A percentile compares a stretch with the other conserved stretches of the same genome.
phyloP scores from a whole-genome alignment of 192 early-diverging fungal genomes.

The Ambispora gerdemannii region DNA sequence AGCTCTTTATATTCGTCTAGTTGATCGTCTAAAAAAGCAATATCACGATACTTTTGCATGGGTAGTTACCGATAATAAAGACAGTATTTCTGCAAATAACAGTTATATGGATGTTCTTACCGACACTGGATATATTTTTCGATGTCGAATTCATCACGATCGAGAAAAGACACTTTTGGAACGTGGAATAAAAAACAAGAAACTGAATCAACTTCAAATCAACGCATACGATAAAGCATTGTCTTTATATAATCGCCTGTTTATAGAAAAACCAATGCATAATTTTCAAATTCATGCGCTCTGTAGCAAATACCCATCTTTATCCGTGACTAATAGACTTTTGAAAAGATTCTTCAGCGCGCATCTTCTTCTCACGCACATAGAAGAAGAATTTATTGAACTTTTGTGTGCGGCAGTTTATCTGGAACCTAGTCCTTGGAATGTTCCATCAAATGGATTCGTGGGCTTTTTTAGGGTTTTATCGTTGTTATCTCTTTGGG shows the following conservation, averaged over 20 bases:
- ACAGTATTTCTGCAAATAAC: slow-evolving; percentile 46
- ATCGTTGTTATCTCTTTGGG: slow-evolving; percentile 66
- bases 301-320: slow-evolving; percentile 70
- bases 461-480: slow-evolving; percentile 77
- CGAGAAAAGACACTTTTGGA: slow-evolving; percentile 65
- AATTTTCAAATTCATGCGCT: slow-evolving; percentile 68
- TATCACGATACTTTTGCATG: slow-evolving; percentile 35
- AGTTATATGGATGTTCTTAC: slow-evolving; percentile 71
- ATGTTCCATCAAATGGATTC: slow-evolving; percentile 60
- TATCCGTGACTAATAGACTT: slow-evolving; percentile 78
- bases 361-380: slow-evolving; percentile 70
- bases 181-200: slow-evolving; percentile 49
- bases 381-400: slow-evolving; percentile 79
- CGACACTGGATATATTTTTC: slow-evolving; percentile 71
- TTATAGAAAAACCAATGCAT: slow-evolving; percentile 51
- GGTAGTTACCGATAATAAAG: slow-evolving; percentile 48
- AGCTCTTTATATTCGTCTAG: slow-evolving; percentile 81
- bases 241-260: slow-evolving; percentile 47
- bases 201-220: slow-evolving; percentile 43
- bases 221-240: slow-evolving; percentile 49
- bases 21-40: slow-evolving; percentile 53
- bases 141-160: slow-evolving; percentile 71
- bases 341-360: slow-evolving; percentile 86
- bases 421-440: slow-evolving; percentile 57
- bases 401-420: slow-evolving; percentile 71